Percentiles rank a stretch among this genome's conserved stretches.
Evolutionary conservation across 169 alveolate species (phyloP).

Genomic region (Plasmodium relictum): DNA sequence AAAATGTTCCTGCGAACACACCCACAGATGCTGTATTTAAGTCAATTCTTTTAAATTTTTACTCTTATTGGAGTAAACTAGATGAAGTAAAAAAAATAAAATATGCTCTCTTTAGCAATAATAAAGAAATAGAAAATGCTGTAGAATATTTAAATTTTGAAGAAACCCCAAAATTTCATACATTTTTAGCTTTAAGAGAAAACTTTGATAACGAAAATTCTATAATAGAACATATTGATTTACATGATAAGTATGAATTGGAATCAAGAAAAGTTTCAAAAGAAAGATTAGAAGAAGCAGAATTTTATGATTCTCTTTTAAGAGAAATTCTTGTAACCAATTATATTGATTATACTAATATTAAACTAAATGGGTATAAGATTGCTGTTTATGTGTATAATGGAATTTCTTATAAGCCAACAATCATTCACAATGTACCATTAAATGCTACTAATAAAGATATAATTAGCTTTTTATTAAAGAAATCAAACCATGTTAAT

Average conservation of each 20-base stretch:
- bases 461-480: constrained; percentile 52
- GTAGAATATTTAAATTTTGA: constrained; percentile 33
- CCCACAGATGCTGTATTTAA: constrained; percentile 50
- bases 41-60: constrained; percentile 40
- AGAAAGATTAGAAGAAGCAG: constrained; percentile 22
- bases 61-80: constrained; percentile 53
- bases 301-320: constrained; percentile 46
- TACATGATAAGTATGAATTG: constrained; percentile 41
- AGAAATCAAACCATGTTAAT: constrained; percentile 68
- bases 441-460: constrained; percentile 69
- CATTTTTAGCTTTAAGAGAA: constrained; percentile 27
- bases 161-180: constrained; percentile 38
- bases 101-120: constrained; percentile 22
- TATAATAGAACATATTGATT: constrained; percentile 23
- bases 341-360: constrained; percentile 50
- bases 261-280: constrained; percentile 12
- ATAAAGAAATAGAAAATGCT: constrained; percentile 39
- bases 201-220: not conserved
- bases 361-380: constrained; percentile 31
- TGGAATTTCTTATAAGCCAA: constrained; percentile 36
- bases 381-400: constrained; percentile 39
- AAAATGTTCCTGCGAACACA: constrained; percentile 55
- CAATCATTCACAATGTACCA: constrained; percentile 54
- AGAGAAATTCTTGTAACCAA: constrained; percentile 52
- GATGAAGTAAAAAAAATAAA: constrained; percentile 65